Base-by-base conservation (phyloP, 1,139 yeast species). In the Pichiaceae sp. region DNA sequence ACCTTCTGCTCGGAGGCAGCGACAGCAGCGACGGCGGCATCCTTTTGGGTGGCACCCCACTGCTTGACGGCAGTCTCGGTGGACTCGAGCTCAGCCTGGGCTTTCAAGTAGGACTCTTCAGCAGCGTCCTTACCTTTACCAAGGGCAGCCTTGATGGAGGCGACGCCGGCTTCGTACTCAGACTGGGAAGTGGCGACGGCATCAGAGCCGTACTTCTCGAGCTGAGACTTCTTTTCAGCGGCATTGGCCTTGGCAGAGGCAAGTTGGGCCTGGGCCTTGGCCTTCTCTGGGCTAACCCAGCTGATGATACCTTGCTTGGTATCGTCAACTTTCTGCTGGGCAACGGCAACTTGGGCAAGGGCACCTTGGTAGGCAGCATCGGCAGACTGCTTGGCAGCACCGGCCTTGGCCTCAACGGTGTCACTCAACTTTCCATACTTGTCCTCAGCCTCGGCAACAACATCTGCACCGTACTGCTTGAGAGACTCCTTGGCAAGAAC, bases 1-100 rank as follows among this genome's bases (percentile, higher is more conserved):
- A 85, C 44, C 84, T 72, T n/a, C 71, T 67, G 40, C 82, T 89
- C 46, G 86, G 76, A 49, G n/a, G 28, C 8, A 14, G 28, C 28
- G 16, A 25, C 28, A 14, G n/a, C 16, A 25, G 28, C 28, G 72
- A 78, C 28, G 15, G 31, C 36, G 8, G 31, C 31, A 4, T 28
- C 29, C 16, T 29, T 15, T 9, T 32, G 5, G n/a, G 8, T 12
- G 16, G 28, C 8, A 8, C 28, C 28, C 28, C 28, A 25, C 6
- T 7, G 7, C 7, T 11, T 14, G n/a, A 14, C 28, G 16, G n/a
- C 28, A 5, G 8, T 15, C 14, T 25, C 28, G 14, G 31, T 17
- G 12, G 50, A 55, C 11, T 52, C 48, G 30, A 58, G 41, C 11
- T 44, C 43, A 31, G 42, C 31, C 29, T 41, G 43, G n/a, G 51